Evolutionary conservation across 805 yeast species (phyloP), one percentile per base, ranked within the genome.

Genomic region (Barnettozyma sucrosica): DNA sequence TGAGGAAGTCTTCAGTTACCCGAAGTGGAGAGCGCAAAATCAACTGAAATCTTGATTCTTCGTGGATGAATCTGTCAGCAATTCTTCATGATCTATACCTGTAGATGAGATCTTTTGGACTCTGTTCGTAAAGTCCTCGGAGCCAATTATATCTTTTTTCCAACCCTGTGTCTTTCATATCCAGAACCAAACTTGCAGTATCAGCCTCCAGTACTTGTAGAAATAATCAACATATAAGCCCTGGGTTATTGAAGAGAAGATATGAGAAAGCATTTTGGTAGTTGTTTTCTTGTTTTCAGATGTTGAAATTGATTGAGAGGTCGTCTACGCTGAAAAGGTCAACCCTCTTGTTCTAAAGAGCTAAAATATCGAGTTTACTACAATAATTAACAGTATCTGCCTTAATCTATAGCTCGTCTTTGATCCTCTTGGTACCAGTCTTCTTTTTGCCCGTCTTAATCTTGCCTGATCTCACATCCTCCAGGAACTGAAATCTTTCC

Each of bases 161-260:
- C 71, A 68, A 34, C 49, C 51, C 73, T 69, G 67, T 39, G 57
- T 64, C 19, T 45, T 26, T 1, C 45, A n/a, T n/a, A n/a, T n/a
- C n/a, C n/a, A n/a, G n/a, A n/a, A n/a, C n/a, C n/a, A n/a, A n/a
- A n/a, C n/a, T n/a, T n/a, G n/a, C n/a, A n/a, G n/a, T n/a, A n/a
- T n/a, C n/a, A n/a, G n/a, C n/a, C n/a, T n/a, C n/a, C n/a, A n/a
- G n/a, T n/a, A n/a, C n/a, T n/a, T n/a, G n/a, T n/a, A n/a, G n/a
- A n/a, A n/a, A n/a, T n/a, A n/a, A n/a, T n/a, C n/a, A n/a, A n/a
- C n/a, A n/a, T n/a, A n/a, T n/a, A n/a, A n/a, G n/a, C n/a, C n/a
- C n/a, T n/a, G n/a, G n/a, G n/a, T n/a, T n/a, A n/a, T n/a, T n/a
- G n/a, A n/a, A n/a, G n/a, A n/a, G n/a, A n/a, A n/a, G n/a, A n/a